Conservation (phyloP, 163 green algal genomes). For the Chloromonas sp. region DNA sequence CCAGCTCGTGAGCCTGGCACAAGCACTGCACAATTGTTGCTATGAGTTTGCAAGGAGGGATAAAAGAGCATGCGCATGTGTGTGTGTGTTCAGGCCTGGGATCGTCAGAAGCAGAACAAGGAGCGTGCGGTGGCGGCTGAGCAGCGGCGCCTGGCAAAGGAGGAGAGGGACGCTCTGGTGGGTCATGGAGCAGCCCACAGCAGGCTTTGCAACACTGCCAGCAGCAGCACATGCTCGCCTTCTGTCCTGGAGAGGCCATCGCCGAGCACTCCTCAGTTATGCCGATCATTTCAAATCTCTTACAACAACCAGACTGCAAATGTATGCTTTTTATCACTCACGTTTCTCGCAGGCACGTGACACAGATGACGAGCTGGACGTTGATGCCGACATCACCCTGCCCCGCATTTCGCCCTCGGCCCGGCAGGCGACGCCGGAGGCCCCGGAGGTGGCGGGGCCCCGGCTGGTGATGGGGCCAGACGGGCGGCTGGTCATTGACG, state of each 20-base stretch:
- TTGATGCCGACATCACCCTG: background rate
- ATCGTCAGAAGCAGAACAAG: background rate
- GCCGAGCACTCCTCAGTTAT: background rate
- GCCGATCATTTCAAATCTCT: background rate
- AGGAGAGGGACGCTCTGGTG: background rate
- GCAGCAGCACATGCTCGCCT: background rate
- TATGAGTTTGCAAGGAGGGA: background rate
- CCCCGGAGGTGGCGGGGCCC: conserved; percentile 3
- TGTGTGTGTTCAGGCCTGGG: conserved; percentile 2
- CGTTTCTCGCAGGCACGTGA: background rate
- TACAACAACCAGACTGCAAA: background rate
- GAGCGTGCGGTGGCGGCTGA: background rate
- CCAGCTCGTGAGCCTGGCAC: too few species aligned
- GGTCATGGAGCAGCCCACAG: background rate
- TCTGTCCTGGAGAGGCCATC: background rate
- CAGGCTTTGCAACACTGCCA: background rate
- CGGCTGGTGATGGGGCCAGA: conserved; percentile 35
- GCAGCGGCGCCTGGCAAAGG: background rate
- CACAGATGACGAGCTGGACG: background rate
- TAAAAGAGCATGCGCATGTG: background rate
- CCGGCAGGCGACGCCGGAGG: background rate
- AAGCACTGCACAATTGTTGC: too few species aligned
- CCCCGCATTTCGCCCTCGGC: background rate
- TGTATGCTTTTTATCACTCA: background rate
- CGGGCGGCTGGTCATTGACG: conserved; percentile 28